A percentile compares a stretch with the other conserved stretches of the same genome.
Evolutionary conservation across 495 filamentous ascomycete species (phyloP).

Genomic region (Thozetella sp.): DNA sequence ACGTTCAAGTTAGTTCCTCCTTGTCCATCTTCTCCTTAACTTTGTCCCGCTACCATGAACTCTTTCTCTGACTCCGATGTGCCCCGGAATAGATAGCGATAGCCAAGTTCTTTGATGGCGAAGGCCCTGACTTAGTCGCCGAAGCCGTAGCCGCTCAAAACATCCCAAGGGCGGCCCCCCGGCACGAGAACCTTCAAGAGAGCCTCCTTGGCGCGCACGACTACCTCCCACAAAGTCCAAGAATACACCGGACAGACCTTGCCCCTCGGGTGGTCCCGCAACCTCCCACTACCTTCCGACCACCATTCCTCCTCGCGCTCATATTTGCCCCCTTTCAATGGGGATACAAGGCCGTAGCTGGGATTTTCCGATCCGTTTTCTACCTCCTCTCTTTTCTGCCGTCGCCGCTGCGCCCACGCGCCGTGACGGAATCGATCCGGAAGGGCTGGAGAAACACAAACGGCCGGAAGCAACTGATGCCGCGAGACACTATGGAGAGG

Average conservation of each 20-base stretch:
- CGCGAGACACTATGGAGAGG: conserved; percentile 83
- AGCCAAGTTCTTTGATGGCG: conserved; percentile 96
- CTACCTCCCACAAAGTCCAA: conserved; percentile 25
- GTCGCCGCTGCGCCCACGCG: conserved; percentile 55
- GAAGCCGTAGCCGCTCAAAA: conserved; percentile 69
- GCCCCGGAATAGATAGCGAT: conserved; percentile 74
- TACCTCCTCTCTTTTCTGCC: conserved; percentile 67
- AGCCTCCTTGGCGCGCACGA: conserved; percentile 39
- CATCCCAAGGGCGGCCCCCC: conserved; percentile 55
- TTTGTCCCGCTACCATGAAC: neutral
- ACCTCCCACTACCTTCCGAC: conserved; percentile 61
- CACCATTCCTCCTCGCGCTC: conserved; percentile 74
- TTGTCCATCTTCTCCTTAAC: neutral
- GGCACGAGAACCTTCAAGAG: conserved; percentile 74
- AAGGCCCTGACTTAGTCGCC: conserved; percentile 79
- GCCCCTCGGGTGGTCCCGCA: conserved; percentile 85
- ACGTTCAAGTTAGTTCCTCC: conserved; percentile 74
- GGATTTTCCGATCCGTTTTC: conserved; percentile 70
- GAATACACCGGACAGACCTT: conserved; percentile 44
- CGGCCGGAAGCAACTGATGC: conserved; percentile 73
- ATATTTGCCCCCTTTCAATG: conserved; percentile 83
- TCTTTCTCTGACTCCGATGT: neutral
- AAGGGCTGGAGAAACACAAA: conserved; percentile 63
- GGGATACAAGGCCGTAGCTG: conserved; percentile 67
- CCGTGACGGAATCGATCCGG: conserved; percentile 56